These are phyloP conservation scores for Aspergillus udagawae DNA, from an alignment of 2,329 filamentous ascomycete genomes.

Conservation along the genomic window DNA sequence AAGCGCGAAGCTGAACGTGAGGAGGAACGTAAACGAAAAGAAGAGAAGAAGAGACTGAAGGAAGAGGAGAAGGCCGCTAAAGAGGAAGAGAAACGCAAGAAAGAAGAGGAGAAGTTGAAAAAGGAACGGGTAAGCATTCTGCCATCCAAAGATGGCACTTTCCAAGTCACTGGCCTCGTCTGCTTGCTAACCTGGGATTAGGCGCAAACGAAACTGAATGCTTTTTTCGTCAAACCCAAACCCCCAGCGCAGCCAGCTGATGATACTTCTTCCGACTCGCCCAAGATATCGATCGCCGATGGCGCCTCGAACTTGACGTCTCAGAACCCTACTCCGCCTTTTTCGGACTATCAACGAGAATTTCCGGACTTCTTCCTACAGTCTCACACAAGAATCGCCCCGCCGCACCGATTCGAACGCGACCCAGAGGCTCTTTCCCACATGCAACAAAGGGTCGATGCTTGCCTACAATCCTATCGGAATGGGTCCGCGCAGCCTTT, in stretches of 20 bases:
- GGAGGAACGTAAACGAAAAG: constrained; percentile 41
- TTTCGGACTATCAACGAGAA: constrained; percentile 60
- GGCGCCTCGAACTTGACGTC: constrained; percentile 9
- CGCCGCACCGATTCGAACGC: constrained; percentile 50
- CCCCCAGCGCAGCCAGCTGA: constrained; percentile 22
- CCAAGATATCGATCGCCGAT: constrained; percentile 15
- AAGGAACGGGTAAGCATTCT: constrained; percentile 39
- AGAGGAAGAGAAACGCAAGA: constrained; percentile 46
- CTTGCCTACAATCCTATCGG: constrained; percentile 24
- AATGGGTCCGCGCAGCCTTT: constrained; percentile 9
- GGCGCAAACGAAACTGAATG: constrained; percentile 50
- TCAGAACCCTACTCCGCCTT: constrained; percentile 21
- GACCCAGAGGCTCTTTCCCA: constrained; percentile 56
- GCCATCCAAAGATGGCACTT: constrained; percentile 11
- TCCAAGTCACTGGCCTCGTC: constrained; percentile 14
- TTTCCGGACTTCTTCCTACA: constrained; percentile 83
- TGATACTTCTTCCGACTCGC: constrained; percentile 25
- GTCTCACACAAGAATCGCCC: constrained; percentile 67
- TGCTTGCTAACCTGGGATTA: constrained; percentile 25
- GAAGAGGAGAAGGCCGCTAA: constrained; percentile 34
- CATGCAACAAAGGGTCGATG: constrained; percentile 48
- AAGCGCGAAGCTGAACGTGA: constrained; percentile 44
- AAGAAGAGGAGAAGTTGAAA: constrained; percentile 26
- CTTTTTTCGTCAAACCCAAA: constrained; percentile 46
- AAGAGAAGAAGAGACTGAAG: constrained; percentile 44